A percentile compares a stretch with the other conserved stretches of the same genome.
These are phyloP conservation scores for Ophiostoma quercus DNA, from an alignment of 2,329 filamentous ascomycete species.

Conservation along the genomic window DNA sequence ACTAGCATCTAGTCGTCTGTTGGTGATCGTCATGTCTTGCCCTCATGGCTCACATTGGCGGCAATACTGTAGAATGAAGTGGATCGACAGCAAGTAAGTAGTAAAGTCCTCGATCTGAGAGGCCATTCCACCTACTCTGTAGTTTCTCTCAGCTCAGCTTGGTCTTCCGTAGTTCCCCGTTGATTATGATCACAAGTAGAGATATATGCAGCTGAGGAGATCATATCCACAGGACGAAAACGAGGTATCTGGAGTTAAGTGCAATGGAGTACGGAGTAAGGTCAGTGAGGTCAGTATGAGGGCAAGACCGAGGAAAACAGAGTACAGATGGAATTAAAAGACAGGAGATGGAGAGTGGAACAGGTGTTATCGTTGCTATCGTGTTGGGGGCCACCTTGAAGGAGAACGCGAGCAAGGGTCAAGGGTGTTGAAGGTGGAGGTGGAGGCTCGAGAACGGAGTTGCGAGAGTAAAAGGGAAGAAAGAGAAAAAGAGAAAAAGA, in stretches of 20 bases:
- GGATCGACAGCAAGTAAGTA: no score
- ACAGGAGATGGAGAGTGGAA: neutral
- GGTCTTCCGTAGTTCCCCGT: neutral
- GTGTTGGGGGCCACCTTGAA: neutral
- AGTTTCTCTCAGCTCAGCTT: neutral
- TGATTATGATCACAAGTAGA: neutral
- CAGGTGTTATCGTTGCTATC: neutral
- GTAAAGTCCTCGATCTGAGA: neutral
- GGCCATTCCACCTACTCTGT: neutral
- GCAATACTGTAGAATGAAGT: no score
- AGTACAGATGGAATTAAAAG: neutral
- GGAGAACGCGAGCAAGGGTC: neutral
- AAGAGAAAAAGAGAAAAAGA: neutral
- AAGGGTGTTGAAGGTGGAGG: constrained; percentile 6
- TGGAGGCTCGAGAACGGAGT: neutral
- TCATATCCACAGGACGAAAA: constrained; percentile 2
- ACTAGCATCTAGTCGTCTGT: neutral
- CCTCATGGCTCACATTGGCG: neutral
- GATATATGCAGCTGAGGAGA: neutral
- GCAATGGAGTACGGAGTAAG: no score
- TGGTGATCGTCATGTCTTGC: neutral
- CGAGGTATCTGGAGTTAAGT: neutral
- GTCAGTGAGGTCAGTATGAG: neutral
- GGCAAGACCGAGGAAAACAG: neutral
- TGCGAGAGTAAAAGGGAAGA: neutral